Evolutionary conservation across 192 early-diverging fungal genomes (phyloP).

Genomic region (Mortierella claussenii): DNA sequence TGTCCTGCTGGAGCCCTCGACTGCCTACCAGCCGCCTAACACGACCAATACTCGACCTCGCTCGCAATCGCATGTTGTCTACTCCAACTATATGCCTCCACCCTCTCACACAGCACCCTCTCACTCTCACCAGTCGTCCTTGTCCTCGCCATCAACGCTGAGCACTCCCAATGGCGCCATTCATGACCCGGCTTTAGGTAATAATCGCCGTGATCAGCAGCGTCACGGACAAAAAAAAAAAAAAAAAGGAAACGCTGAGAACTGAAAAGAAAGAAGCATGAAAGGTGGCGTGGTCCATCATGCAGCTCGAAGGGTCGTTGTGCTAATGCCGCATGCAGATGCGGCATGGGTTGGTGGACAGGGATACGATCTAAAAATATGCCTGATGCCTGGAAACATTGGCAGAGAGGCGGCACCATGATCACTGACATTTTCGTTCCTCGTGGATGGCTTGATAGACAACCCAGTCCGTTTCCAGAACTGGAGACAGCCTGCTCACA

Average conservation of each 20-base stretch:
- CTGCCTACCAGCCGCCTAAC: constrained; percentile 3
- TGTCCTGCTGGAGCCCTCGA: constrained; percentile 20
- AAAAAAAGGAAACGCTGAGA: background rate
- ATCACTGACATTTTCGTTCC: too few relatives aligned
- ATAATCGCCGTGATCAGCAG: too few relatives aligned
- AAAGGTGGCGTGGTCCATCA: background rate
- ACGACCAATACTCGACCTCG: constrained; percentile 20
- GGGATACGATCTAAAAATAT: background rate
- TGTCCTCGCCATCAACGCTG: background rate
- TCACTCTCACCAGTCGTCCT: background rate
- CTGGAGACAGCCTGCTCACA: constrained; percentile 40
- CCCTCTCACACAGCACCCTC: background rate
- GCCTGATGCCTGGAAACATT: too few relatives aligned
- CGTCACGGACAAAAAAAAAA: constrained; percentile 1
- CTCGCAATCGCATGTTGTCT: constrained; percentile 34
- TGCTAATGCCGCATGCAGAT: too few relatives aligned
- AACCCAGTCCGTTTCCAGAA: constrained; percentile 31
- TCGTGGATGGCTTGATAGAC: too few relatives aligned
- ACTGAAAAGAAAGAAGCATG: constrained; percentile 9
- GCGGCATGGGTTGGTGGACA: too few relatives aligned
- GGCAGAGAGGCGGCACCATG: too few relatives aligned
- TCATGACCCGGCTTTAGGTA: background rate
- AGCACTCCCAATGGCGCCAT: background rate
- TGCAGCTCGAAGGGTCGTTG: too few relatives aligned
- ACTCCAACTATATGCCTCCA: constrained; percentile 31